Base-by-base conservation (phyloP, 768 basidiomycete genomes). In the Leccinum boreale region DNA sequence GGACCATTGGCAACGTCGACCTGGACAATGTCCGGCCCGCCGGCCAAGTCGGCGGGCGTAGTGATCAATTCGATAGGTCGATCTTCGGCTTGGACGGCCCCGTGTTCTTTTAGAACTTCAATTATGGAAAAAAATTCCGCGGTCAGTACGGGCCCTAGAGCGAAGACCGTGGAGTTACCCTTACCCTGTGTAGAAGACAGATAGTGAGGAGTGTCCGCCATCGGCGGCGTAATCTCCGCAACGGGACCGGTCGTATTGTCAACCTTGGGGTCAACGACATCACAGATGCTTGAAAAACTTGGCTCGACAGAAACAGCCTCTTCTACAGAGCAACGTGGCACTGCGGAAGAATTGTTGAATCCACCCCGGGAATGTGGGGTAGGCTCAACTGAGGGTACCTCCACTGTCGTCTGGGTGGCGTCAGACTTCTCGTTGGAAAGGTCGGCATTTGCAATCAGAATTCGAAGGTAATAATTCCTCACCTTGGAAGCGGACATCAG, bases 341-440 rank as follows among this genome's bases (percentile, higher is more conserved):
- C 21, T 10, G n/a, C 39, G 24, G 49, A 47, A 31, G 53, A 36
- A 50, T 19, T 44, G 47, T 54, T 48, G 55, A n/a, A 3, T 9
- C 17, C 24, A 9, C 3, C 46, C 42, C 52, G 51, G 46, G 67
- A 59, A 21, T 47, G 65, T 57, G 58, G 44, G 50, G 42, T 39
- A 57, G 33, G 55, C 58, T 70, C 64, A 46, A 55, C 28, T 57
- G 67, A 66, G 55, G 58, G 55, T 50, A 14, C 58, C 58, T 64
- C 35, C 11, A 26, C 26, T 10, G 19, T 33, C 14, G 9, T 55
- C 42, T 50, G 49, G 50, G 56, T n/a, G 3, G 39, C 44, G 9
- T 55, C 47, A 24, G 44, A 51, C 36, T 52, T 50, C 57, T 53
- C 44, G 60, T 57, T 53, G 15, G 17, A n/a, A 8, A 50, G 7